phyloP scores from a whole-genome alignment of 345 rosid genomes.

The Eucalyptus regnans region DNA sequence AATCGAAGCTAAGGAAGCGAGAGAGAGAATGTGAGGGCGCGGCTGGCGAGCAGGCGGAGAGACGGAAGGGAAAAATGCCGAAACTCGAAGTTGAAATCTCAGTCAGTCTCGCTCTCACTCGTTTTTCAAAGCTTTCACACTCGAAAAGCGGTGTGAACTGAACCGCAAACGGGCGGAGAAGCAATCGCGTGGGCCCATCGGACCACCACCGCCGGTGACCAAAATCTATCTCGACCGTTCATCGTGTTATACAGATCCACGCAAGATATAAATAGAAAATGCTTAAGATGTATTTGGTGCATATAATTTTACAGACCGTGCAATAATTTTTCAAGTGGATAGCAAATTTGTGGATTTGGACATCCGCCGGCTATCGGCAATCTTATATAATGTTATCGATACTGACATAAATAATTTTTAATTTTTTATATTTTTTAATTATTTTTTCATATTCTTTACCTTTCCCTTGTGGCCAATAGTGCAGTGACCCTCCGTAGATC shows the following conservation, averaged over 20 bases:
- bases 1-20: neutral
- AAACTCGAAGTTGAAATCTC: neutral
- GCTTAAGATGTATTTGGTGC: neutral
- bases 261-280: neutral
- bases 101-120: neutral
- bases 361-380: fast-evolving
- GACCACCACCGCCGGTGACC: neutral
- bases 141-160: neutral
- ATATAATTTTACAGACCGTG: no score
- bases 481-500: fast-evolving
- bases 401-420: fast-evolving
- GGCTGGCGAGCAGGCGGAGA: neutral
- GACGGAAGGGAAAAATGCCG: neutral
- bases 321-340: neutral
- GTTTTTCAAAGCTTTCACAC: neutral
- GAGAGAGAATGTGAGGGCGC: neutral
- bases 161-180: neutral
- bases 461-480: fast-evolving
- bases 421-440: no score
- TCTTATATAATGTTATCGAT: fast-evolving
- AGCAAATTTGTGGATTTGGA: neutral
- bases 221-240: neutral
- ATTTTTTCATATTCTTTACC: no score
- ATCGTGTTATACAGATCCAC: neutral
- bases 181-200: neutral